phyloP scores from a whole-genome alignment of 2,329 filamentous ascomycete genomes.

The Aspergillus eucalypticola region DNA sequence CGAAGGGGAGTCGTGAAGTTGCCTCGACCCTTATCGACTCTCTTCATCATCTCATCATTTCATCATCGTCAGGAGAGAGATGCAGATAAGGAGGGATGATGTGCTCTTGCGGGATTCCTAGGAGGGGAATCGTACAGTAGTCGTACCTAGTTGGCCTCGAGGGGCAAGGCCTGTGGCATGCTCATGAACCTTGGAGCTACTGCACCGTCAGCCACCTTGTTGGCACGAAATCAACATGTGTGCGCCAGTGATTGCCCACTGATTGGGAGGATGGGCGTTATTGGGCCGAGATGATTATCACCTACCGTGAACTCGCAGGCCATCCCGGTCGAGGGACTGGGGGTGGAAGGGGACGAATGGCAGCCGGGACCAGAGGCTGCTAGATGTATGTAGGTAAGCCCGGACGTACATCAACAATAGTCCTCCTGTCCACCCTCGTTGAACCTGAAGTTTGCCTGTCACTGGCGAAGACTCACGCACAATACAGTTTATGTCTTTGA shows the following conservation, averaged over 20 bases:
- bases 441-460: background rate
- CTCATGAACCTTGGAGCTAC: conserved; percentile 20
- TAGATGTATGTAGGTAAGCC: conserved; percentile 7
- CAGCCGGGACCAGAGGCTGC: background rate
- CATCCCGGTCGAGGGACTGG: background rate
- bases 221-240: conserved; percentile 24
- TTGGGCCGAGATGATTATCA: conserved; percentile 12
- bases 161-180: conserved; percentile 6
- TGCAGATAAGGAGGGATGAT: background rate
- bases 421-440: background rate
- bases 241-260: conserved; percentile 21
- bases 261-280: conserved; percentile 11
- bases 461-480: conserved; percentile 2
- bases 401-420: conserved; percentile 9
- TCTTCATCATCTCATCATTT: too few species aligned
- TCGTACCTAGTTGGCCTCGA: background rate
- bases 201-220: conserved; percentile 26
- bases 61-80: too few species aligned
- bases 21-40: too few species aligned
- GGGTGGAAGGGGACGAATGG: background rate
- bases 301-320: background rate
- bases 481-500: background rate
- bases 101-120: background rate
- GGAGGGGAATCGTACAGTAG: background rate
- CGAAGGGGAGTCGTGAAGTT: background rate